Percentiles rank a stretch among this genome's conserved stretches.
Conservation (phyloP, 495 filamentous ascomycete species). For the Rostrohypoxylon terebratum region DNA sequence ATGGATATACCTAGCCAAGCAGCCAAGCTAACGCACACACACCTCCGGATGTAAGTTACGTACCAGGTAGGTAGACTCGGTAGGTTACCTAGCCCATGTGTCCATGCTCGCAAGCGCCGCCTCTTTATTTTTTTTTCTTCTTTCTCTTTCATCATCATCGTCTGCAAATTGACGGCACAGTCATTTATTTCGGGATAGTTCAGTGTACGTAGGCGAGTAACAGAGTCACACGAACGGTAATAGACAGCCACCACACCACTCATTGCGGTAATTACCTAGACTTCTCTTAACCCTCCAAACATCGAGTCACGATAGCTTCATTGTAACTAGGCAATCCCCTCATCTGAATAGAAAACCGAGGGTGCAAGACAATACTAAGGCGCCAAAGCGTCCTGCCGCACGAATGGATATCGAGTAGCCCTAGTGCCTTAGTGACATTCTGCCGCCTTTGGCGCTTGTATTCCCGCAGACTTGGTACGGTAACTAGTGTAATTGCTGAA, state of each 20-base stretch:
- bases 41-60: constrained; percentile 44
- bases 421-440: constrained; percentile 7
- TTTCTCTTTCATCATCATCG: constrained; percentile 20
- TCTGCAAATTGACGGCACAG: constrained; percentile 19
- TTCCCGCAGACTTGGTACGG: constrained; percentile 16
- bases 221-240: not conserved
- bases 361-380: constrained; percentile 7
- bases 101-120: constrained; percentile 24
- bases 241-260: not conserved
- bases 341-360: not conserved
- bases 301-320: constrained; percentile 2
- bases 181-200: constrained; percentile 16
- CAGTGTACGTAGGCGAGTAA: constrained; percentile 7
- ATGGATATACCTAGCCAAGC: constrained; percentile 28
- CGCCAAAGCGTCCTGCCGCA: constrained; percentile 7
- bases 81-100: constrained; percentile 31
- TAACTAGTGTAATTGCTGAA: constrained; percentile 16
- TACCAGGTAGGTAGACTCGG: constrained; percentile 37
- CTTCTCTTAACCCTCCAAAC: not conserved
- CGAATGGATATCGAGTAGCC: constrained; percentile 3
- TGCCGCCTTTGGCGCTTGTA: constrained; percentile 41
- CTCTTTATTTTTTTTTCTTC: not conserved
- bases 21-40: constrained; percentile 19
- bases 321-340: not conserved
- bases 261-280: not conserved